A percentile compares a stretch with the other conserved stretches of the same genome.
These are phyloP conservation scores for Spathaspora girioi DNA, from an alignment of 805 yeast genomes.

Conservation along the genomic window DNA sequence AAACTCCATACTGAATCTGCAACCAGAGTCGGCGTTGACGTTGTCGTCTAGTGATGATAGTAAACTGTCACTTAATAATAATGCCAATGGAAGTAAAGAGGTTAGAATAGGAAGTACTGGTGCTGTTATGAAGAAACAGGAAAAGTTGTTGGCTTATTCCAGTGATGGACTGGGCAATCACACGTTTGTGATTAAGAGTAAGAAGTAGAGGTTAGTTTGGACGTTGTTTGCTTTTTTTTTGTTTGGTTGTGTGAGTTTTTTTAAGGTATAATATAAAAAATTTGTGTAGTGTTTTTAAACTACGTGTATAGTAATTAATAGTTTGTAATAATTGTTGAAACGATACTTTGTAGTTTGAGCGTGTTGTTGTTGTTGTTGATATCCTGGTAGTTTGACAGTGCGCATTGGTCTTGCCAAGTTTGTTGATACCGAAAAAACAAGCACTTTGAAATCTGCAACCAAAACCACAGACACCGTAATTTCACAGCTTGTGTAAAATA, in stretches of 20 bases:
- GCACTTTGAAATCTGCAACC: not conserved
- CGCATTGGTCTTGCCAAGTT: too few relatives aligned
- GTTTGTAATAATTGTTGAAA: not conserved
- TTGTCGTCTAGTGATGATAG: not conserved
- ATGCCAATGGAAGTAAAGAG: not conserved
- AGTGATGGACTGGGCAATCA: constrained; percentile 38
- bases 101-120: too few relatives aligned
- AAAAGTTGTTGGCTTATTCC: constrained; percentile 39
- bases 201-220: constrained; percentile 8
- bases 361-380: not conserved
- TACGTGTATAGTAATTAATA: not conserved
- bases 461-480: not conserved
- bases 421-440: not conserved
- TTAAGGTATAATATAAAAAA: not conserved
- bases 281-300: not conserved
- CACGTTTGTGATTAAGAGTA: constrained; percentile 33
- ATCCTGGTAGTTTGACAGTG: too few relatives aligned
- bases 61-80: not conserved
- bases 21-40: not conserved
- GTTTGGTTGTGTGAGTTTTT: too few relatives aligned
- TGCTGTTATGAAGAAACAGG: constrained; percentile 8
- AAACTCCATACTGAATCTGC: not conserved
- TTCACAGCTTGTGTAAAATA: too few relatives aligned
- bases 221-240: not conserved
- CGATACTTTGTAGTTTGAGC: not conserved